Conservation (phyloP, 169 alveolate species). For the Plasmodium gallinaceum region DNA sequence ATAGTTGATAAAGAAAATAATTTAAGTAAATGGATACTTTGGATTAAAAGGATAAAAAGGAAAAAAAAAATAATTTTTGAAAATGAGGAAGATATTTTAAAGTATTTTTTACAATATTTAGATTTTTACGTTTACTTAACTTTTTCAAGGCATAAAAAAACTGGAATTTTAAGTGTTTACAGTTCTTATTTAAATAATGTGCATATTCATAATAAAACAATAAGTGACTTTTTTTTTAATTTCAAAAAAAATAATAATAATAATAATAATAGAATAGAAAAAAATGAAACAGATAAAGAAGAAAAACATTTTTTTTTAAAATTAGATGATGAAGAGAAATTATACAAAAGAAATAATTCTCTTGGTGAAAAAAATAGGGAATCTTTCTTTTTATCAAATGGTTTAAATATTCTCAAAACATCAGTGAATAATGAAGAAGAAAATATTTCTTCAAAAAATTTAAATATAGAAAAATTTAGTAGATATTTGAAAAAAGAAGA, state of each 20-base stretch:
- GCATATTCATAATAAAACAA: conserved; percentile 37
- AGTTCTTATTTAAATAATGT: conserved; percentile 50
- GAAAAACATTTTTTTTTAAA: not conserved
- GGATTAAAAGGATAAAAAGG: conserved; percentile 71
- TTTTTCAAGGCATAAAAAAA: conserved; percentile 37
- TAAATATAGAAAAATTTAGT: not conserved
- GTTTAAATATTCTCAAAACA: not conserved
- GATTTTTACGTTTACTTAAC: conserved; percentile 40
- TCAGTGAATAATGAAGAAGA: not conserved
- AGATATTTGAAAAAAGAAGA: not conserved
- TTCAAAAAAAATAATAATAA: conserved; percentile 2
- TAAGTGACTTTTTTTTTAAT: conserved; percentile 31
- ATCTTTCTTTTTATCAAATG: conserved; percentile 7
- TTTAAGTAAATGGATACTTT: conserved; percentile 60
- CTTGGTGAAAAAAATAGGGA: not conserved
- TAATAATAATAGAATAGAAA: not conserved
- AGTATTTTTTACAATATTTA: conserved; percentile 44
- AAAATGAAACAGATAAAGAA: not conserved
- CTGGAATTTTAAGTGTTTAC: conserved; percentile 60
- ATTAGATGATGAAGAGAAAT: not conserved
- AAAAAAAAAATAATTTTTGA: conserved; percentile 51
- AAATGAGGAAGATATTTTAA: conserved; percentile 46
- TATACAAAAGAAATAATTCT: not conserved
- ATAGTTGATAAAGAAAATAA: conserved; percentile 42
- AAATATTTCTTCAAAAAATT: not conserved